These are phyloP conservation scores for Penicillium sp. DNA, from an alignment of 2,329 filamentous ascomycete genomes.

Conservation along the genomic window DNA sequence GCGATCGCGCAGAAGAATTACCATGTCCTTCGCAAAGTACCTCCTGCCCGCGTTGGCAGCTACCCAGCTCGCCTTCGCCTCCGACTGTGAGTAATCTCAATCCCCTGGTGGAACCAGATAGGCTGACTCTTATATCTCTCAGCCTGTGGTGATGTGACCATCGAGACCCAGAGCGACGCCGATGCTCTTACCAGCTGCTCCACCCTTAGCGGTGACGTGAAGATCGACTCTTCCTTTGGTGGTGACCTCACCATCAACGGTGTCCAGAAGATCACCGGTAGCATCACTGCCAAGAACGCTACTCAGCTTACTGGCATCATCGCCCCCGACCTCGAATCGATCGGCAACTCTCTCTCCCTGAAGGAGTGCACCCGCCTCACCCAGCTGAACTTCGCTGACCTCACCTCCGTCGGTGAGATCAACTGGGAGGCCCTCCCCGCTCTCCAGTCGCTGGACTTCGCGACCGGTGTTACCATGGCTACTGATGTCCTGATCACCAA, in stretches of 20 bases:
- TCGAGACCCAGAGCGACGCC: conserved; percentile 57
- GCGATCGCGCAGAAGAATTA: conserved; percentile 5
- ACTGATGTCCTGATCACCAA: conserved; percentile 70
- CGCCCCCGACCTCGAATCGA: conserved; percentile 56
- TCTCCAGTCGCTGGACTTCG: conserved; percentile 57
- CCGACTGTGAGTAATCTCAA: conserved; percentile 19
- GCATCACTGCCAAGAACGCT: conserved; percentile 49
- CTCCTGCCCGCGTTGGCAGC: conserved; percentile 53
- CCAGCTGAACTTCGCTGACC: conserved; percentile 59
- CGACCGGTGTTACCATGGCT: conserved; percentile 62
- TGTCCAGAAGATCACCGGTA: conserved; percentile 54
- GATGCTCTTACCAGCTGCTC: conserved; percentile 62
- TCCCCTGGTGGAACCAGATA: background rate
- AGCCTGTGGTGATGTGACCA: conserved; percentile 30
- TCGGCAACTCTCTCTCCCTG: conserved; percentile 67
- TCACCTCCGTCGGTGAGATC: conserved; percentile 63
- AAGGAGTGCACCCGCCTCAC: conserved; percentile 63
- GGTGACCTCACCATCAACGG: conserved; percentile 60
- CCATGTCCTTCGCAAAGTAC: conserved; percentile 53
- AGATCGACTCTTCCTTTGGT: conserved; percentile 54
- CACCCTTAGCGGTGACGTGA: conserved; percentile 64
- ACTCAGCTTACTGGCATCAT: conserved; percentile 61
- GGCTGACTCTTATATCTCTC: background rate
- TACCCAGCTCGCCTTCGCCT: conserved; percentile 50
- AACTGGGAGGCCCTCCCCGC: conserved; percentile 66